These are phyloP conservation scores for Aspergillus quadrilineatus DNA, from an alignment of 2,329 filamentous ascomycete genomes.

Conservation along the genomic window DNA sequence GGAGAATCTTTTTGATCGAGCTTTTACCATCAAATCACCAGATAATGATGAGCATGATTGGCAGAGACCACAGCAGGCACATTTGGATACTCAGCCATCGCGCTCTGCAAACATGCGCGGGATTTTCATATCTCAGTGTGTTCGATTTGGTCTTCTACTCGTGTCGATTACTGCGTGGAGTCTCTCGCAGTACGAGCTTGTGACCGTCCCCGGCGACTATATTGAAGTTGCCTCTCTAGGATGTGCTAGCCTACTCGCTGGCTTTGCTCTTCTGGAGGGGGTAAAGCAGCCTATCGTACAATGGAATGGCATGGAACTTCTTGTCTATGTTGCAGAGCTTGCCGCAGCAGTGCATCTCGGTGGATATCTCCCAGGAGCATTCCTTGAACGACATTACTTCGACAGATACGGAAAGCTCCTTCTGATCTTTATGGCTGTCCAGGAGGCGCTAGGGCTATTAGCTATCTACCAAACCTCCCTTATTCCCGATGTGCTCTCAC, in stretches of 20 bases:
- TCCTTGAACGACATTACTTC: conserved; percentile 35
- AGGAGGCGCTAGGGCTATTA: conserved; percentile 37
- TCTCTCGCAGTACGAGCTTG: conserved; percentile 31
- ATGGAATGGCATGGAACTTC: conserved; percentile 42
- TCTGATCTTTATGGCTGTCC: conserved; percentile 39
- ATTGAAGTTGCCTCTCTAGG: conserved; percentile 40
- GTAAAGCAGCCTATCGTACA: conserved; percentile 37
- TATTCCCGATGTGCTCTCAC: neutral
- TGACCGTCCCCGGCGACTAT: conserved; percentile 37
- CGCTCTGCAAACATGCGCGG: conserved; percentile 15
- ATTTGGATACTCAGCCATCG: conserved; percentile 4
- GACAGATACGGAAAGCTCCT: conserved; percentile 41
- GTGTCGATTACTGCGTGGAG: conserved; percentile 34
- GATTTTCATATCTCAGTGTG: conserved; percentile 27
- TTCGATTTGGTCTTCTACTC: conserved; percentile 32
- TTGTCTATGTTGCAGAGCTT: conserved; percentile 40
- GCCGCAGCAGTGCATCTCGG: conserved; percentile 40
- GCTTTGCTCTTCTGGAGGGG: conserved; percentile 40
- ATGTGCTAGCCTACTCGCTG: conserved; percentile 40
- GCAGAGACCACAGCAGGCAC: conserved; percentile 15
- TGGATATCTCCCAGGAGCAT: conserved; percentile 32
- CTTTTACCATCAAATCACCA: conserved; percentile 42
- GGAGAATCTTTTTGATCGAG: conserved; percentile 47
- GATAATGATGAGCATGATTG: conserved; percentile 28
- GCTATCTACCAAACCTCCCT: conserved; percentile 23